A percentile compares a stretch with the other conserved stretches of the same genome.
Evolutionary conservation across 1,284 basidiomycete genomes (phyloP).

Genomic region (Cystobasidiaceae sp.): DNA sequence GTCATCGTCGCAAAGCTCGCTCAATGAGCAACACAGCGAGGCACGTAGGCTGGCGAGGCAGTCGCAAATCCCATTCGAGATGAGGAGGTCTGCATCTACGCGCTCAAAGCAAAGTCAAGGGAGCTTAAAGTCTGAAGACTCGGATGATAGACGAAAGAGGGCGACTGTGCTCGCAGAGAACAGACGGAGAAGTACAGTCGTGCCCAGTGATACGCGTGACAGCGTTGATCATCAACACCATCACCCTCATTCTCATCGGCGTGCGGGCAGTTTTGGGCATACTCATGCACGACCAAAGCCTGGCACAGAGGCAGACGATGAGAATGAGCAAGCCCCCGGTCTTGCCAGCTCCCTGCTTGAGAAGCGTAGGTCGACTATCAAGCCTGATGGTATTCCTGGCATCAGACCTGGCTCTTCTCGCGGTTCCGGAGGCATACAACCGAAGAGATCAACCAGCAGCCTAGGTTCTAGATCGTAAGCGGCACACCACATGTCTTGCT

Average conservation of each 20-base stretch:
- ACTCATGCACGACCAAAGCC: not conserved
- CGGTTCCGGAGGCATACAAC: not conserved
- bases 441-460: not conserved
- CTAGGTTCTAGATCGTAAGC: not conserved
- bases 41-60: not conserved
- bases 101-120: not conserved
- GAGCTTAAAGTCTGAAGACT: not conserved
- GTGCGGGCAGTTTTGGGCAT: not conserved
- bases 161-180: not conserved
- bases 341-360: not conserved
- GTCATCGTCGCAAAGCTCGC: not conserved
- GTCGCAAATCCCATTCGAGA: not conserved
- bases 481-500: not conserved
- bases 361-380: conserved; percentile 9
- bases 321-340: not conserved
- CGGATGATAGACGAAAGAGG: not conserved
- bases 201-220: not conserved
- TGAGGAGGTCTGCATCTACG: not conserved
- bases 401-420: not conserved
- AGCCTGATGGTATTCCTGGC: not conserved
- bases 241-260: not conserved
- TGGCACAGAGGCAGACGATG: conserved; percentile 7
- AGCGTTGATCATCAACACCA: not conserved
- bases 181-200: not conserved
- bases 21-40: not conserved